phyloP scores from a whole-genome alignment of 495 filamentous ascomycete genomes.

The Trypethelium eluteriae region DNA sequence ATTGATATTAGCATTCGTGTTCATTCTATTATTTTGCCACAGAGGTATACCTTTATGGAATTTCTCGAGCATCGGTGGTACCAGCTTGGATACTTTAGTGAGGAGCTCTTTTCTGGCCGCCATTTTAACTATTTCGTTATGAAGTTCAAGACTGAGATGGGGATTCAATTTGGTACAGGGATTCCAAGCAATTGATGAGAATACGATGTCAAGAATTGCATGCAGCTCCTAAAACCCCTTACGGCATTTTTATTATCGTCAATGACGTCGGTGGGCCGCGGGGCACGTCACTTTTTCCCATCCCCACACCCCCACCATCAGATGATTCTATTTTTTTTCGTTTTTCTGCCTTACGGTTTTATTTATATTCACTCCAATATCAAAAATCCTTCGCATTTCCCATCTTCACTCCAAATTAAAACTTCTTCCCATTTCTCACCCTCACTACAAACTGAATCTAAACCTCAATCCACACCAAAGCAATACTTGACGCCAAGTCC shows the following conservation, averaged over 20 bases:
- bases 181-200: not conserved
- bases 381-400: not conserved
- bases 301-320: not conserved
- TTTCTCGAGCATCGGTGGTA: conserved; percentile 88
- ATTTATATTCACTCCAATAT: not conserved
- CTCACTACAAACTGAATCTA: not conserved
- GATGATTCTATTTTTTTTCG: not conserved
- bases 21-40: not conserved
- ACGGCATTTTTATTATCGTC: not conserved
- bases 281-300: not conserved
- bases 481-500: not conserved
- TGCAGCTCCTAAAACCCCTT: not conserved
- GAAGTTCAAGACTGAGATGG: conserved; percentile 13
- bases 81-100: conserved; percentile 74
- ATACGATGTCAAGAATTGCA: conserved; percentile 1
- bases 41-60: conserved; percentile 82
- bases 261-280: conserved; percentile 12
- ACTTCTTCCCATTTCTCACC: not conserved
- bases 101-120: conserved; percentile 67
- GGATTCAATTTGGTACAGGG: not conserved
- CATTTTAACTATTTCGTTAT: conserved; percentile 35
- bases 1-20: conserved; percentile 16
- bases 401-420: not conserved
- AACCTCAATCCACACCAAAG: not conserved
- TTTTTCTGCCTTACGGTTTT: not conserved